phyloP scores from a whole-genome alignment of 306 rosid genomes.

The Vigna reflexopilosa region DNA sequence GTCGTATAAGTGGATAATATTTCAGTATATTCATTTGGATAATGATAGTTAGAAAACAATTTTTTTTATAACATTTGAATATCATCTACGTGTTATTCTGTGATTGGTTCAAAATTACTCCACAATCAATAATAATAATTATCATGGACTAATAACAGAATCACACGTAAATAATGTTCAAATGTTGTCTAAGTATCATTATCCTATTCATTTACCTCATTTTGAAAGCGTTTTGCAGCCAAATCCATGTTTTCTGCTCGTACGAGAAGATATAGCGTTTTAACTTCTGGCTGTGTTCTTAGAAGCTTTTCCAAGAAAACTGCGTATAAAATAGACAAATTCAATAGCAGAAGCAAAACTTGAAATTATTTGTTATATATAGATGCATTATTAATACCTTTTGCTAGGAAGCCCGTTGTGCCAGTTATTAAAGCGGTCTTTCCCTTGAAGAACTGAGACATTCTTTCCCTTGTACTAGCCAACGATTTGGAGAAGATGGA shows the following conservation, averaged over 20 bases:
- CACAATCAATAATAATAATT: too few relatives aligned
- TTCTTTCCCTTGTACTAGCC: too few relatives aligned
- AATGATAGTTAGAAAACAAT: too few relatives aligned
- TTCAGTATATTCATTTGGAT: too few relatives aligned
- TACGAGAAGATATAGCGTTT: conserved; percentile 66
- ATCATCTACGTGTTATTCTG: too few relatives aligned
- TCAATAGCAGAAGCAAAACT: background rate
- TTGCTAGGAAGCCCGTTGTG: conserved; percentile 42
- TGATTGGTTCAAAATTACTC: too few relatives aligned
- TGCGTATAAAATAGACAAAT: conserved; percentile 19
- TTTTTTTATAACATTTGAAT: too few relatives aligned
- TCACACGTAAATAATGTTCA: too few relatives aligned
- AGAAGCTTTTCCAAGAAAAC: conserved; percentile 76
- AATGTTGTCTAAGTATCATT: too few relatives aligned
- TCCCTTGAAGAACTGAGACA: background rate
- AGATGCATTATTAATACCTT: conserved; percentile 22
- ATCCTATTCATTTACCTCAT: conserved; percentile 41
- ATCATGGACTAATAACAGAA: too few relatives aligned
- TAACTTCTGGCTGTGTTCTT: conserved; percentile 62
- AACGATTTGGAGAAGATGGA: too few relatives aligned
- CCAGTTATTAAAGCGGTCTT: conserved; percentile 47
- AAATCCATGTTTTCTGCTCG: conserved; percentile 53
- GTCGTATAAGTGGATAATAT: too few relatives aligned
- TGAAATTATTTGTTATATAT: background rate
- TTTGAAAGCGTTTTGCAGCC: conserved; percentile 56